Conservation (phyloP, 768 basidiomycete genomes). For the Rhodocollybia butyracea region DNA sequence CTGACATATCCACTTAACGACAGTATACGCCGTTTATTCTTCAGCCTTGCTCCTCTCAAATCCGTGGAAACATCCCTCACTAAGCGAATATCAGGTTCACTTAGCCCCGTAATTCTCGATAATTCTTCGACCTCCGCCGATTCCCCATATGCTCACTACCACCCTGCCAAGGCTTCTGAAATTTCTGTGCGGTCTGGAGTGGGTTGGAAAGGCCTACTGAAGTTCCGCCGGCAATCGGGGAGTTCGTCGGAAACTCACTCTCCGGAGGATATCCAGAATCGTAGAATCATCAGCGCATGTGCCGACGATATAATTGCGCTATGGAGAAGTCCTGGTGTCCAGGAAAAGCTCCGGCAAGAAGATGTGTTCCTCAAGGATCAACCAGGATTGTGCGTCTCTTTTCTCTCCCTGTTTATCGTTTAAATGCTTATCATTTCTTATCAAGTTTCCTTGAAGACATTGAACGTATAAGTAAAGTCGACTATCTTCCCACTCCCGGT, state of each 20-base stretch:
- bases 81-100: slow-evolving; percentile 34
- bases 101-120: not conserved
- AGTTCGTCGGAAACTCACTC: slow-evolving; percentile 6
- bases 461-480: slow-evolving; percentile 42
- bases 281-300: slow-evolving; percentile 51
- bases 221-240: slow-evolving; percentile 26
- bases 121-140: not conserved
- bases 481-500: slow-evolving; percentile 55
- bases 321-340: slow-evolving; percentile 48
- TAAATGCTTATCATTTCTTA: not conserved
- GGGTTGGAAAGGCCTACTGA: slow-evolving; percentile 49
- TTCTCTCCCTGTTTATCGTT: not conserved
- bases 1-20: slow-evolving; percentile 18
- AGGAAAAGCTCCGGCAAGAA: slow-evolving; percentile 35
- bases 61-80: slow-evolving; percentile 52
- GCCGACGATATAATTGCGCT: slow-evolving; percentile 50
- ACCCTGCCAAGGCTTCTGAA: slow-evolving; percentile 42
- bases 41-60: slow-evolving; percentile 51
- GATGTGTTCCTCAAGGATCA: slow-evolving; percentile 52
- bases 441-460: slow-evolving; percentile 58
- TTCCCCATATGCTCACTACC: slow-evolving; percentile 19
- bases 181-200: slow-evolving; percentile 43
- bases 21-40: slow-evolving; percentile 42
- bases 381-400: slow-evolving; percentile 54
- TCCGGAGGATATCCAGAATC: slow-evolving; percentile 36